Percentiles rank a stretch among this genome's conserved stretches.
These are phyloP conservation scores for Dioszegia crocea DNA, from an alignment of 768 basidiomycete species.

Conservation along the genomic window DNA sequence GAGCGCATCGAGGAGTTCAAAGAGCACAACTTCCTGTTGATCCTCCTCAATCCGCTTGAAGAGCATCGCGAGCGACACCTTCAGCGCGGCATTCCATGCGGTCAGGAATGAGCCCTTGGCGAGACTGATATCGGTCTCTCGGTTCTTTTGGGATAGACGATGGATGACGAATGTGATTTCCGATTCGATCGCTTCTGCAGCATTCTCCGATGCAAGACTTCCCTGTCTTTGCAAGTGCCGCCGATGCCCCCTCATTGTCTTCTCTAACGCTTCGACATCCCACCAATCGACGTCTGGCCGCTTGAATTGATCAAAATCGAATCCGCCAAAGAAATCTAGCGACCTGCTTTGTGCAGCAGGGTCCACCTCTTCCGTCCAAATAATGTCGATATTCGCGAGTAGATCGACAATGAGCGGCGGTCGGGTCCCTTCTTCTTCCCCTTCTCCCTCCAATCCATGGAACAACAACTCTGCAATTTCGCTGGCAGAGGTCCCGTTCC, in stretches of 20 bases:
- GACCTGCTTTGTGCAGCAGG: not conserved
- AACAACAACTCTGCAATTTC: constrained; percentile 79
- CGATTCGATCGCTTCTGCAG: constrained; percentile 62
- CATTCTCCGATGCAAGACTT: constrained; percentile 56
- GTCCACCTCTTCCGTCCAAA: constrained; percentile 65
- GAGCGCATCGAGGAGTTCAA: constrained; percentile 80
- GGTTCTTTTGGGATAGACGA: constrained; percentile 81
- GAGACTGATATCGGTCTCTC: constrained; percentile 71
- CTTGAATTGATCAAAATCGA: constrained; percentile 40
- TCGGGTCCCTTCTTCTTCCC: constrained; percentile 51
- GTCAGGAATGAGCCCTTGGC: constrained; percentile 69
- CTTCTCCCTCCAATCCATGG: constrained; percentile 54
- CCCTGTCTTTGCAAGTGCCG: constrained; percentile 66
- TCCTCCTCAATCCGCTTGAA: constrained; percentile 78
- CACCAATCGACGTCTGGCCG: constrained; percentile 34
- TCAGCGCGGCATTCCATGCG: constrained; percentile 78
- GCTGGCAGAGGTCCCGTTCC: constrained; percentile 61
- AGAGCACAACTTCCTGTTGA: constrained; percentile 78
- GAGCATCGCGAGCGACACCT: constrained; percentile 79
- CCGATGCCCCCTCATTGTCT: constrained; percentile 62
- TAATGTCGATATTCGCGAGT: constrained; percentile 77
- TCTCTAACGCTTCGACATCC: constrained; percentile 60
- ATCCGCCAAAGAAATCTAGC: constrained; percentile 31
- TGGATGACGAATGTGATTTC: constrained; percentile 75
- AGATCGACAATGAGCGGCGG: constrained; percentile 82